Base-by-base conservation (phyloP, 176 grass and related monocot species). In the Dendrocalamus sinicus region DNA sequence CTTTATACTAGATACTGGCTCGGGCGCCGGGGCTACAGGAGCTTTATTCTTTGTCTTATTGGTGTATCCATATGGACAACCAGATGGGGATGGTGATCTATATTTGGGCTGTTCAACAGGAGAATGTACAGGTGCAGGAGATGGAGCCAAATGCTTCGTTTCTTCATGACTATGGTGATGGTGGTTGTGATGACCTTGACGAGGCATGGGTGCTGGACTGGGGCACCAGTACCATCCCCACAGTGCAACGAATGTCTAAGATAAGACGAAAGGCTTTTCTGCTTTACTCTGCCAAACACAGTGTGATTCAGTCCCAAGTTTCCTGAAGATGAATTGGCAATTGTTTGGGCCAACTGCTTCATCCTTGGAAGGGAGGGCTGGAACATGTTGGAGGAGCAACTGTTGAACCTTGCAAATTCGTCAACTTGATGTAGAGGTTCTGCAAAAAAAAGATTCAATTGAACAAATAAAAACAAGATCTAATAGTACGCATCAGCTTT, bases 251-350 rank as follows among this genome's bases (percentile, higher is more conserved):
- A 98, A 90, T 95, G 87, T 30, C 47, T 88, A 77, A 98, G 91
- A 88, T 92, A 92, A 8, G 93, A 95, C 1, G 91, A 98, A 35
- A 98, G 89, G 54, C 83, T 94, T 76, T 92, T 87, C 87, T 93
- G 93, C 78, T 98, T 95, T 86, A 98, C 95, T 90, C 64, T 88
- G 43, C 93, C 95, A 88, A 98, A 98, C 67, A 94, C 78, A 55
- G 87, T 95, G 50, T 95, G 85, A 67, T 98, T 98, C 43, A 98
- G 60, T 73, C 95, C 91, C 37, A 98, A 80, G 69, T 98, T 98
- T 82, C 72, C 89, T 75, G 86, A 93, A 82, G 95, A 97, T 37
- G 95, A 98, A 91, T 92, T 92, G 67, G 82, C 46, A 75, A 95
- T 93, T 40, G 81, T 93, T 73, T 95, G 82, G 35, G 93, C 93